Percentiles rank a stretch among this genome's conserved stretches.
These are phyloP conservation scores for Cynara cardunculus DNA, from an alignment of 129 eudicot species.

Conservation along the genomic window DNA sequence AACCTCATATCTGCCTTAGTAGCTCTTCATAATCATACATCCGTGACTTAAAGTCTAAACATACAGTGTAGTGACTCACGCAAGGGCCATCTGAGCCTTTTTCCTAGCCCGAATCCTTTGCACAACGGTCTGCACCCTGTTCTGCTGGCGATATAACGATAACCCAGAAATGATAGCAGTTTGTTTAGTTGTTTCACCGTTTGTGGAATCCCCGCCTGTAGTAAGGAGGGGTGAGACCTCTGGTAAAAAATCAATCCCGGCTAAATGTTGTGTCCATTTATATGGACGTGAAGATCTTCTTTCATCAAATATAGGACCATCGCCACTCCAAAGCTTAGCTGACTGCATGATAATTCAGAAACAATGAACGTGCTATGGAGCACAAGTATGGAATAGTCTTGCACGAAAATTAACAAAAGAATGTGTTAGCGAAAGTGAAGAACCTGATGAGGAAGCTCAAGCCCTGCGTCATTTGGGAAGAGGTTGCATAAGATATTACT, in stretches of 20 bases:
- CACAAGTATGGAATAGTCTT: neutral
- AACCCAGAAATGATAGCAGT: constrained; percentile 59
- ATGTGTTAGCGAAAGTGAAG: neutral
- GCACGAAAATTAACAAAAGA: neutral
- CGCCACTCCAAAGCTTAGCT: constrained; percentile 67
- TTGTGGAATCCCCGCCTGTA: constrained; percentile 34
- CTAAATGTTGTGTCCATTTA: constrained; percentile 97
- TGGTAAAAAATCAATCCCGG: constrained; percentile 93
- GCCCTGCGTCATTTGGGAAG: constrained; percentile 89
- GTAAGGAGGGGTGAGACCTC: constrained; percentile 74
- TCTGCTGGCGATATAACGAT: constrained; percentile 75
- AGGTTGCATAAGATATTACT: constrained; percentile 79
- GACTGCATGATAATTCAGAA: constrained; percentile 52
- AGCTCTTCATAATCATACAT: constrained; percentile 18
- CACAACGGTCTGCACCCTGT: constrained; percentile 83
- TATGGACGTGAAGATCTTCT: constrained; percentile 76
- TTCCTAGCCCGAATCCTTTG: constrained; percentile 84
- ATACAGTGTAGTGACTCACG: constrained; percentile 76
- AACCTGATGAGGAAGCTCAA: constrained; percentile 97
- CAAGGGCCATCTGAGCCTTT: constrained; percentile 93
- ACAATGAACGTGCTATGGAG: constrained; percentile 5
- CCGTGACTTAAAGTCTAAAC: constrained; percentile 40
- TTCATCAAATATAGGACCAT: constrained; percentile 61
- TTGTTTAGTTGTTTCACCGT: constrained; percentile 45
- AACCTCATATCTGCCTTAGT: constrained; percentile 10